Conservation (phyloP, 2,329 filamentous ascomycete genomes). For the Fusarium irregulare region DNA sequence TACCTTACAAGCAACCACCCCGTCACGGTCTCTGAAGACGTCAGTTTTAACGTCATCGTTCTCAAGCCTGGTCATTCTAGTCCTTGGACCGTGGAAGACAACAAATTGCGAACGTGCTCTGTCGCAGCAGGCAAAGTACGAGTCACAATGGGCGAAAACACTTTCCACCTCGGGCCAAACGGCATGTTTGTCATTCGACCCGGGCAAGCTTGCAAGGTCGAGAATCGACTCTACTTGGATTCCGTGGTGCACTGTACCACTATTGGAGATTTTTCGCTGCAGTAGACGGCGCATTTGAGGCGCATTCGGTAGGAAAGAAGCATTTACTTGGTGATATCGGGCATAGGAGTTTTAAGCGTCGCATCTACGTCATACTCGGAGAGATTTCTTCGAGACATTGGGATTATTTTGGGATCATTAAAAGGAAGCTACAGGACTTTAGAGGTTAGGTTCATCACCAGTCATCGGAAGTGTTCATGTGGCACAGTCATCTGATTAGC, state of each 20-base stretch:
- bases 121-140: conserved; percentile 56
- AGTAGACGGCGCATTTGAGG: conserved; percentile 5
- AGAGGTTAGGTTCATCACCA: conserved; percentile 12
- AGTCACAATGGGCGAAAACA: conserved; percentile 52
- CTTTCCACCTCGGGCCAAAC: conserved; percentile 56
- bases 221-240: conserved; percentile 59
- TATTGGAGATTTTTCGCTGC: conserved; percentile 41
- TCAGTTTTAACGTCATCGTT: conserved; percentile 55
- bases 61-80: conserved; percentile 54
- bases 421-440: background rate
- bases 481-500: conserved; percentile 34
- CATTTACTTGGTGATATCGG: background rate
- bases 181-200: conserved; percentile 59
- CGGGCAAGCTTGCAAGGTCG: conserved; percentile 52
- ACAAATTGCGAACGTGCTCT: conserved; percentile 54
- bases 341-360: conserved; percentile 8
- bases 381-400: background rate
- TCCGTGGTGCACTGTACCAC: conserved; percentile 57
- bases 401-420: background rate
- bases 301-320: background rate
- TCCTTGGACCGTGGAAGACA: conserved; percentile 46
- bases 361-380: background rate
- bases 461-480: conserved; percentile 31
- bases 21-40: conserved; percentile 51
- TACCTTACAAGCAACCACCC: conserved; percentile 54